These are phyloP conservation scores for Caryopteris hybrid DNA, from an alignment of 305 asterid genomes.

Conservation along the genomic window DNA sequence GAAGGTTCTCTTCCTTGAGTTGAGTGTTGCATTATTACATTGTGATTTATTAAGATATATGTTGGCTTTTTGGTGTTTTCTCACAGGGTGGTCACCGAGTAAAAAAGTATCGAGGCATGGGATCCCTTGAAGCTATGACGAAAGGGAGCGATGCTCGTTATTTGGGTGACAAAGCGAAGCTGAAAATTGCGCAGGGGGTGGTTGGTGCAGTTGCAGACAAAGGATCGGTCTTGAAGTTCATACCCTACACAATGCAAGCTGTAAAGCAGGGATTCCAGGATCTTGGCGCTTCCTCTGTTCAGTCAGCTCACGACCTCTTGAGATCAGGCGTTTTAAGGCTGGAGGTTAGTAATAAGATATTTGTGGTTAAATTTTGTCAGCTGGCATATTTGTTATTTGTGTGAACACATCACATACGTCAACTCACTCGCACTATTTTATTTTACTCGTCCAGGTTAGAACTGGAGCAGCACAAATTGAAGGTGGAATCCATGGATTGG, in stretches of 20 bases:
- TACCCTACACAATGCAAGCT: conserved; percentile 96
- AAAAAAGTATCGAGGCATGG: conserved; percentile 94
- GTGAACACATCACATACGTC: too few species aligned
- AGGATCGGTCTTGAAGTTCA: conserved; percentile 73
- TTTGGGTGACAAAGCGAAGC: conserved; percentile 80
- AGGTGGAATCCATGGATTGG: conserved; percentile 90
- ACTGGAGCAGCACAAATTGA: conserved; percentile 92
- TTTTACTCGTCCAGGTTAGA: conserved; percentile 49
- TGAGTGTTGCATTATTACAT: not conserved
- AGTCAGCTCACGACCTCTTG: conserved; percentile 80
- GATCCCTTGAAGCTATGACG: conserved; percentile 95
- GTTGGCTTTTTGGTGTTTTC: not conserved
- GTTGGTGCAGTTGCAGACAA: conserved; percentile 93
- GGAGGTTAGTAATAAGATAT: conserved; percentile 87
- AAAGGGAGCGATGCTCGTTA: conserved; percentile 95
- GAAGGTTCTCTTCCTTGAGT: not conserved
- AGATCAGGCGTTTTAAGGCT: conserved; percentile 64
- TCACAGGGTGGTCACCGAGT: conserved; percentile 58
- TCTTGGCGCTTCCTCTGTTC: conserved; percentile 87
- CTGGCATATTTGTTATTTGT: too few species aligned
- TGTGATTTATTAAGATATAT: not conserved
- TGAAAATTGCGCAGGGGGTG: conserved; percentile 98
- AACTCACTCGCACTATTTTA: not conserved
- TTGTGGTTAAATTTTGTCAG: too few species aligned
- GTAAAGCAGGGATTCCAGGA: conserved; percentile 97